Evolutionary conservation across 768 basidiomycete species (phyloP).

Genomic region (Pilatotrama ljubarskyi): DNA sequence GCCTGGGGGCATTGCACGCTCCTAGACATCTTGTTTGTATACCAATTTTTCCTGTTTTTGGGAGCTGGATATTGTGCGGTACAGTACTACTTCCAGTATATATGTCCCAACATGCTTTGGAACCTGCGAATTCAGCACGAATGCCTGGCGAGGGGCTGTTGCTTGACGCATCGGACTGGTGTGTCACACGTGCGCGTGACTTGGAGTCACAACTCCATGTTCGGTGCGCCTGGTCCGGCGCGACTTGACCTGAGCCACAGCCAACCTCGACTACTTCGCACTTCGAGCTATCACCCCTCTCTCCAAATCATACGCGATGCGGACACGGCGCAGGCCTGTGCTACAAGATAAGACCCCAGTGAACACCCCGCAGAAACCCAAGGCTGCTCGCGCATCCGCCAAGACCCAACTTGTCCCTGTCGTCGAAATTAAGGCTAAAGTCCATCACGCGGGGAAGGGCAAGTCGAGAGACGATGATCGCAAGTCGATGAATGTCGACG

Average conservation of each 20-base stretch:
- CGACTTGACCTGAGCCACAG: not conserved
- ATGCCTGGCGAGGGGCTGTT: too few relatives aligned
- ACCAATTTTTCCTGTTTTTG: too few relatives aligned
- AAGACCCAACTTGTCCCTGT: conserved; percentile 16
- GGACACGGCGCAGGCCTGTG: conserved; percentile 19
- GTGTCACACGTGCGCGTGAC: not conserved
- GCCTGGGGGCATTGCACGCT: conserved; percentile 1
- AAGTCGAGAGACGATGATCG: not conserved
- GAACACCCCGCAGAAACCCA: conserved; percentile 26
- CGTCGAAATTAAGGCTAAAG: conserved; percentile 12
- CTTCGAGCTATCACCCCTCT: not conserved
- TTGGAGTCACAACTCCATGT: not conserved
- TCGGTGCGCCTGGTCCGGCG: not conserved
- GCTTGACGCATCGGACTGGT: too few relatives aligned
- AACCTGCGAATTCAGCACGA: too few relatives aligned
- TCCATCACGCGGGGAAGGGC: conserved; percentile 3
- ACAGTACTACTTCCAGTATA: not conserved
- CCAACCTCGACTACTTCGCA: not conserved
- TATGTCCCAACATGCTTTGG: too few relatives aligned
- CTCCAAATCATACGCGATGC: not conserved
- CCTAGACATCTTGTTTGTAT: too few relatives aligned
- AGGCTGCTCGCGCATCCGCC: conserved; percentile 1
- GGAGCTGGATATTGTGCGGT: too few relatives aligned
- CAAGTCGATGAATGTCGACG: not conserved
- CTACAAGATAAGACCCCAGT: conserved; percentile 30